Evolutionary conservation across 306 rosid species (phyloP), one percentile per base, ranked within the genome.

Genomic region (Gastrolobium bilobum): DNA sequence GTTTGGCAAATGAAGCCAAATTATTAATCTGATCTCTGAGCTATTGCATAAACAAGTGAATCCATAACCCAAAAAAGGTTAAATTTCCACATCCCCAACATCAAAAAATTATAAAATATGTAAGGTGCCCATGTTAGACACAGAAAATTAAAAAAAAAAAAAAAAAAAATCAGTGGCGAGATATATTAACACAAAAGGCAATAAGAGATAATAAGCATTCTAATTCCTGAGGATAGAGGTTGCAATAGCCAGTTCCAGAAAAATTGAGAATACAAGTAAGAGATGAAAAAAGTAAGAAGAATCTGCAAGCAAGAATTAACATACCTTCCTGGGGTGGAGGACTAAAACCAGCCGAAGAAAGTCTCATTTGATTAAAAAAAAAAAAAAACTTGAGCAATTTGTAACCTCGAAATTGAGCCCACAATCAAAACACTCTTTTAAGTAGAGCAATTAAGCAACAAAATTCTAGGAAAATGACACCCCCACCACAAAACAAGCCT

Each of bases 311-410:
- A 79, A 75, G 39, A 53, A 71, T 29, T 14, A 37, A 61, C 79
- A 63, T 81, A 92, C 99, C 99, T 87, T 94, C 99, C 46, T 78
- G 99, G 31, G 92, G 81, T 74, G 95, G 94, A 92, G 97, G 95
- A 82, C 90, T 89, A 86, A 89, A 88, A 85, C 91, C 93, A 87
- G 96, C 90, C 57, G 97, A 71, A 76, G 99, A 88, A 80, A 92
- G 91, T 84, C 97, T 92, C 99, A 94, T 94, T 86, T 78, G 68
- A 71, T 53, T 54, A 61, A 35, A 68, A 39, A 50, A 42, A 50
- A 42, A 77, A 46, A 37, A 64, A 73, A 11, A 40, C 11, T 47
- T 20, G 63, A 75, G 51, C 67, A 59, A 80, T 29, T 59, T 40
- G 71, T 26, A 62, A 73, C 67, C 73, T 75, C 80, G 68, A 70